Evolutionary conservation across 2,329 filamentous ascomycete species (phyloP).

Genomic region (Paecilomyces variotii): DNA sequence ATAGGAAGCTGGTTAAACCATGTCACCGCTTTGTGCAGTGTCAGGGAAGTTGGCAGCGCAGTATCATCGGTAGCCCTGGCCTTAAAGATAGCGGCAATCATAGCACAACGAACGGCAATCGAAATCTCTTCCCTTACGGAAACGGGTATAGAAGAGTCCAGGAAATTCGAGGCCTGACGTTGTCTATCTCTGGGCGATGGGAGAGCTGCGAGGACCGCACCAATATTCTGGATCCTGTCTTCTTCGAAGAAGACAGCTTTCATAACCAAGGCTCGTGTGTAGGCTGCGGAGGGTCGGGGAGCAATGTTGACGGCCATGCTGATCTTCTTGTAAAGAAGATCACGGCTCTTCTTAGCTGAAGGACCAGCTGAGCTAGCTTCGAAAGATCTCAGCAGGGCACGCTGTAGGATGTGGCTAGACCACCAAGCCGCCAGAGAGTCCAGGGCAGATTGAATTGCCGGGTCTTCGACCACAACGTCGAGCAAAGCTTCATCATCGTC

Average conservation of each 20-base stretch:
- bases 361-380: constrained; percentile 44
- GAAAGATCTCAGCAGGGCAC: constrained; percentile 58
- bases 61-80: constrained; percentile 24
- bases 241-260: constrained; percentile 51
- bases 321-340: constrained; percentile 46
- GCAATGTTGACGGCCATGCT: constrained; percentile 64
- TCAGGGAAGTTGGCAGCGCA: constrained; percentile 27
- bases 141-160: constrained; percentile 47
- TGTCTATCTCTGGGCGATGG: constrained; percentile 32
- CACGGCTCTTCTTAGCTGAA: constrained; percentile 32
- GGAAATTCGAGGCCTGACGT: constrained; percentile 35
- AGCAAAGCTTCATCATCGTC: constrained; percentile 60
- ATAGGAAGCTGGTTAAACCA: constrained; percentile 36
- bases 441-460: constrained; percentile 74
- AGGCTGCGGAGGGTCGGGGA: constrained; percentile 67
- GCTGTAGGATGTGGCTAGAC: constrained; percentile 66
- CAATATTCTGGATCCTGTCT: constrained; percentile 44
- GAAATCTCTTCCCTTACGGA: constrained; percentile 46
- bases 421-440: constrained; percentile 91
- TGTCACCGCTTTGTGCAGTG: constrained; percentile 31
- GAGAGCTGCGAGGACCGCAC: constrained; percentile 46
- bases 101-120: constrained; percentile 51
- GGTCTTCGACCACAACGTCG: constrained; percentile 77
- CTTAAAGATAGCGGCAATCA: constrained; percentile 47
- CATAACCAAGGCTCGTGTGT: constrained; percentile 50